Conservation (phyloP, 139 green algal species). For the Chlorella sp. region DNA sequence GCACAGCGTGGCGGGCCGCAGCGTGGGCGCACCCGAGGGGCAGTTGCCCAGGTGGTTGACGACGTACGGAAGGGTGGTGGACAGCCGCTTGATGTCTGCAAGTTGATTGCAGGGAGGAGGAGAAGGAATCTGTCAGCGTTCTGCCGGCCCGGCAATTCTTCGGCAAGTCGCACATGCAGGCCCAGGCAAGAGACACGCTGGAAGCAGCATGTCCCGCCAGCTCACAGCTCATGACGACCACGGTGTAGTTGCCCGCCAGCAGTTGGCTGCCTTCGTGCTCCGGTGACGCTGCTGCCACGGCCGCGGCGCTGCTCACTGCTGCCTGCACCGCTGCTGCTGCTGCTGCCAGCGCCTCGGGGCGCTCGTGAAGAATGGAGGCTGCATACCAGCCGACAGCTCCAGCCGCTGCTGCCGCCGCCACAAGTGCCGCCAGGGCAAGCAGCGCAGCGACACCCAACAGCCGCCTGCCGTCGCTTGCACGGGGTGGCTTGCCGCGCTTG, state of each 20-base stretch:
- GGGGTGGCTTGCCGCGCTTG: no score
- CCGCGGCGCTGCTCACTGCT: not conserved
- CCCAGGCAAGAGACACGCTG: not conserved
- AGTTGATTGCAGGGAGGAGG: no score
- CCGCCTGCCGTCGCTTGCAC: no score
- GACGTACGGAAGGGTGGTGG: not conserved
- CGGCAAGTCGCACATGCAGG: not conserved
- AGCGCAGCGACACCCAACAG: not conserved
- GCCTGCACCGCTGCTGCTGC: constrained; percentile 4
- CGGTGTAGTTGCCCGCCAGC: not conserved
- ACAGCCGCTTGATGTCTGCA: constrained; percentile 2
- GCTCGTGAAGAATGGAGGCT: not conserved
- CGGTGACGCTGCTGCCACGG: not conserved
- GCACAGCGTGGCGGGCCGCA: not conserved
- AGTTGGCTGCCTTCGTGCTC: not conserved
- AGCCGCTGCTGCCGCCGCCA: not conserved
- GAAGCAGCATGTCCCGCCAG: no score
- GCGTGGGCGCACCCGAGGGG: not conserved
- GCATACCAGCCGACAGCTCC: not conserved
- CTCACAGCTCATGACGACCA: not conserved
- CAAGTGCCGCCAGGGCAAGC: not conserved
- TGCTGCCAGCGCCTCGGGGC: not conserved
- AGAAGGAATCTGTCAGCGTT: not conserved
- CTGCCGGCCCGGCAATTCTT: not conserved
- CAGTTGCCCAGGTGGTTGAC: constrained; percentile 17